phyloP scores from a whole-genome alignment of 495 filamentous ascomycete genomes.

The Neurospora intermedia region DNA sequence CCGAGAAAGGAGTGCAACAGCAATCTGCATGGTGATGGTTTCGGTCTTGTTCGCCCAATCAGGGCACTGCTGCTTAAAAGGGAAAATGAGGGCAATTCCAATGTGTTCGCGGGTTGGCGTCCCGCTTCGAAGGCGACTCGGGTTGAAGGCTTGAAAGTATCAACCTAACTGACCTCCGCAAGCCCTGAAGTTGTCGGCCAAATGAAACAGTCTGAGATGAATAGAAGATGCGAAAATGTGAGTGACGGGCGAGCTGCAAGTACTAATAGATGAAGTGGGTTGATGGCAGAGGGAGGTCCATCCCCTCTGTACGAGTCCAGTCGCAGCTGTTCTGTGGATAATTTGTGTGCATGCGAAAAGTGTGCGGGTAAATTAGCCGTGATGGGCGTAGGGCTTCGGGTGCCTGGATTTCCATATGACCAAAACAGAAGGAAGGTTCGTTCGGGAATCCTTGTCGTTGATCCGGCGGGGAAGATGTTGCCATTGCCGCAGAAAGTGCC shows the following conservation, averaged over 20 bases:
- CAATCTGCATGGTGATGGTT: neutral
- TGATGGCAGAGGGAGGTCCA: no score
- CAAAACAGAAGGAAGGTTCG: neutral
- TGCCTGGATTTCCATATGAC: neutral
- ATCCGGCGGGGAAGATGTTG: neutral
- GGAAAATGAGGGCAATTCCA: neutral
- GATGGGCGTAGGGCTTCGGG: neutral
- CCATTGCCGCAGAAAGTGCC: neutral
- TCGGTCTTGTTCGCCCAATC: neutral
- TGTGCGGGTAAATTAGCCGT: neutral
- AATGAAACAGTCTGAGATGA: neutral
- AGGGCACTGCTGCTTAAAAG: neutral
- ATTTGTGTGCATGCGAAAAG: neutral
- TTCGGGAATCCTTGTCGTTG: neutral
- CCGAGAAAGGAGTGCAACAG: neutral
- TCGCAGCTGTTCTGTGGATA: no score
- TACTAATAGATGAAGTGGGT: no score
- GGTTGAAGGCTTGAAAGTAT: neutral
- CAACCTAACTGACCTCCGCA: neutral
- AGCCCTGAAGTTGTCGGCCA: neutral
- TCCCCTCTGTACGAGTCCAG: no score
- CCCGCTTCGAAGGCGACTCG: neutral
- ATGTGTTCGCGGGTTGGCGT: neutral
- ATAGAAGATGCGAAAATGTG: neutral
- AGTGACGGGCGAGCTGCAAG: neutral